Conservation (phyloP, 139 green algal genomes). For the Tetradesmus lagerheimii region DNA sequence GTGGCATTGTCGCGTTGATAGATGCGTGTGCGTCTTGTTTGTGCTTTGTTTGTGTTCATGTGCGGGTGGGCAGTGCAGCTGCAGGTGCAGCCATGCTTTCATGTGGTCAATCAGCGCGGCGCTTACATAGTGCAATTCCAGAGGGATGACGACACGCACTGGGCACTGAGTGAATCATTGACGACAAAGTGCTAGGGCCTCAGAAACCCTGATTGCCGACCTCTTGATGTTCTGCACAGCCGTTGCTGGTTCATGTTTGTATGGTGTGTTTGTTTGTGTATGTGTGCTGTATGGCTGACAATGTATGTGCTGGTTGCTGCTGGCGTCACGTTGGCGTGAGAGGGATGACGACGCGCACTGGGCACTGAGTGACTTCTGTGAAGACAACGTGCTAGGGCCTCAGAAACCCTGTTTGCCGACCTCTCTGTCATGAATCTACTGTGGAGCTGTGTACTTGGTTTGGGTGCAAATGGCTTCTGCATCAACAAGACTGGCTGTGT, state of each 20-base stretch:
- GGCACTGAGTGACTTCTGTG: conserved; percentile 65
- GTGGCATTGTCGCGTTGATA: no score
- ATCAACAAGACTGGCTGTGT: no score
- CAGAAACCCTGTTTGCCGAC: conserved; percentile 76
- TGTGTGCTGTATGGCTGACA: neutral
- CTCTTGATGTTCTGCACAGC: conserved; percentile 2
- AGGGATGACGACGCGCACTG: conserved; percentile 75
- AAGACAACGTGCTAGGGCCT: conserved; percentile 64
- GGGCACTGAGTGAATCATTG: conserved; percentile 67
- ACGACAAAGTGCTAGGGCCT: conserved; percentile 62
- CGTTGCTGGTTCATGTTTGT: neutral
- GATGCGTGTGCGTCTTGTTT: neutral
- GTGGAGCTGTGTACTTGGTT: neutral
- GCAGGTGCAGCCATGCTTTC: no score
- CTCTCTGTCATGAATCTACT: conserved; percentile 1
- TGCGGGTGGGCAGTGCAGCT: no score
- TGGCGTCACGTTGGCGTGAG: neutral
- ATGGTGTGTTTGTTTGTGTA: no score
- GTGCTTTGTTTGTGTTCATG: no score
- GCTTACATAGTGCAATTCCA: neutral
- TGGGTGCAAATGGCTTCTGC: no score
- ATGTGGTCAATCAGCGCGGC: no score
- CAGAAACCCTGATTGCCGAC: conserved; percentile 74
- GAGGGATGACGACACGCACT: conserved; percentile 74
- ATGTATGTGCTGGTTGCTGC: neutral